Base-by-base conservation (phyloP, 2,329 filamentous ascomycete species). In the Neobulgaria alba region DNA sequence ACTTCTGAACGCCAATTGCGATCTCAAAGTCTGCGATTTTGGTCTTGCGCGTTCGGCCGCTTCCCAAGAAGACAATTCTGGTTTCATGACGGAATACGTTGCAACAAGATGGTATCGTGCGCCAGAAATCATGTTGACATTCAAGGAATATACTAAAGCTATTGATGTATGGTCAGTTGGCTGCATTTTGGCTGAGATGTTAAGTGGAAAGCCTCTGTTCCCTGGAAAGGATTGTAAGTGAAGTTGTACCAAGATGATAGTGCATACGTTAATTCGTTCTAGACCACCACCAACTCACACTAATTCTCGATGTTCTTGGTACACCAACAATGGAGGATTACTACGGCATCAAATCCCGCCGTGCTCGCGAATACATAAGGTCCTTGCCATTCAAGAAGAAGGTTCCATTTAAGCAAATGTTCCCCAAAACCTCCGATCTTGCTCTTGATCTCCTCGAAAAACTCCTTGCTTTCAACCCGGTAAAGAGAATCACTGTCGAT, bases 1-100 rank as follows among this genome's bases (percentile, higher is more conserved):
- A 46, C 80, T 98, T 18, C 75, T 98, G 48, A 98, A 98, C 62
- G 92, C 92, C 59, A 98, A 98, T 67, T 98, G 92, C 66, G 92
- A 98, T 67, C 73, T 98, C 54, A 98, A 98, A 68, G 92, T 98
- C 54, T 98, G 92, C 67, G 92, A 98, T 64, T 98, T 98, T 59
- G 92, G 92, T 60, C 78, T 98, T 42, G 92, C 92, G 36, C 82
- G 89, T 59, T 96, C 90, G 8, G 92, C 92, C 10, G 92, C 92
- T 7, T 95, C 90, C 8, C 93, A 93, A 54, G 92, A 98, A 61
- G 92, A 98, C 65, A 98, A 98, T 68, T 95, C 90, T n/a, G 92
- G 92, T 16, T 98, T 98, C 77, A 98, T 98, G 92, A 98, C 92
- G 12, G 92, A 98, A 93, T 98, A 98, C 63, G 92, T 98, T 42